Percentiles rank a stretch among this genome's conserved stretches.
These are phyloP conservation scores for Amauroascus niger DNA, from an alignment of 2,329 filamentous ascomycete species.

Conservation along the genomic window DNA sequence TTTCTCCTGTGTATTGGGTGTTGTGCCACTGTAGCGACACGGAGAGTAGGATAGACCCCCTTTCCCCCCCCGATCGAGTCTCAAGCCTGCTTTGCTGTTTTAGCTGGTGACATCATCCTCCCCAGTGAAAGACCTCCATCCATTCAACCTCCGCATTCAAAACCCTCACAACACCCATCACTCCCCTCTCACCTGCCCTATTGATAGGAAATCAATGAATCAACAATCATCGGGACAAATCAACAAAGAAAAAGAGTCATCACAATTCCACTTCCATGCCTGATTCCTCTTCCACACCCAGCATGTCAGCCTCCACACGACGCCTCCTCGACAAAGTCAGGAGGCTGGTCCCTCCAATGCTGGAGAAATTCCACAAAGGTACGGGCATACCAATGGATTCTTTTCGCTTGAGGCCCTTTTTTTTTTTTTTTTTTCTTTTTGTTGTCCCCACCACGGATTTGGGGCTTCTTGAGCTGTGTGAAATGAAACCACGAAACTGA, in stretches of 20 bases:
- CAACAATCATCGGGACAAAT: neutral
- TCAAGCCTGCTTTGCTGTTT: neutral
- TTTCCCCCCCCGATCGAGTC: neutral
- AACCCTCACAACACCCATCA: too few species aligned
- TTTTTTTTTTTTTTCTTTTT: too few species aligned
- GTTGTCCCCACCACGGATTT: too few species aligned
- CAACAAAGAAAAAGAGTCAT: neutral
- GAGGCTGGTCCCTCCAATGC: constrained; percentile 88
- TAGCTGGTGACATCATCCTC: too few species aligned
- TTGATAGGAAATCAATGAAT: too few species aligned
- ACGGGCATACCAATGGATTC: constrained; percentile 2
- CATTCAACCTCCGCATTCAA: too few species aligned
- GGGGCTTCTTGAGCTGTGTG: too few species aligned
- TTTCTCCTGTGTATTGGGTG: neutral
- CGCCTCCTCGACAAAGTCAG: constrained; percentile 70
- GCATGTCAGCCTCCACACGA: constrained; percentile 60
- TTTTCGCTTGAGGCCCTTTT: too few species aligned
- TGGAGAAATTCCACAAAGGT: constrained; percentile 96
- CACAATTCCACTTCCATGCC: neutral
- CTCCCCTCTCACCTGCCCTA: too few species aligned
- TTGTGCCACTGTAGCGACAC: neutral
- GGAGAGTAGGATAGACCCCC: neutral
- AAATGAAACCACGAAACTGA: too few species aligned
- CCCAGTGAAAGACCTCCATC: too few species aligned
- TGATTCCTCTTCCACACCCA: neutral